These are phyloP conservation scores for Seminavis robusta DNA, from an alignment of 108 stramenopile species.

Conservation along the genomic window DNA sequence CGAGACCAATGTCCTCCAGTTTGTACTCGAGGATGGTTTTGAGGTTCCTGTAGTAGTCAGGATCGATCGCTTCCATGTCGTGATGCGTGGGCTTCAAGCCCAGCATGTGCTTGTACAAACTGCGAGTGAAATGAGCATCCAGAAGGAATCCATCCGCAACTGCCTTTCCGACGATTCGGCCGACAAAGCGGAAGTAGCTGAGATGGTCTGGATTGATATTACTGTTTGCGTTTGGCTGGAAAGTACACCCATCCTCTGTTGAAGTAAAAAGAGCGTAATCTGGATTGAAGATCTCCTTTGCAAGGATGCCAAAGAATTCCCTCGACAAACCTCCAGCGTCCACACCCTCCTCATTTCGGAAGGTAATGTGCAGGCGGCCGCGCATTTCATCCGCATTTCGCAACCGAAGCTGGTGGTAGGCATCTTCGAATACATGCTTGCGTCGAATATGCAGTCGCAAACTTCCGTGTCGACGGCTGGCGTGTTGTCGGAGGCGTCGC, in stretches of 20 bases:
- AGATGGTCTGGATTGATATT: slow-evolving; percentile 94
- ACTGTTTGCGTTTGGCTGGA: slow-evolving; percentile 96
- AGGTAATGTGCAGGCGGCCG: slow-evolving; percentile 92
- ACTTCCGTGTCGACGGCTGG: slow-evolving; percentile 82
- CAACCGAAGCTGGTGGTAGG: slow-evolving; percentile 90
- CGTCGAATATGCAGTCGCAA: slow-evolving; percentile 85
- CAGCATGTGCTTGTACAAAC: slow-evolving; percentile 98
- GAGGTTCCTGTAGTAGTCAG: slow-evolving; percentile 96
- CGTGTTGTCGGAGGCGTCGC: slow-evolving; percentile 80
- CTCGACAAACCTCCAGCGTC: slow-evolving; percentile 97
- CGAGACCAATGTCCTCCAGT: slow-evolving; percentile 91
- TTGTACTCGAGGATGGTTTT: slow-evolving; percentile 90
- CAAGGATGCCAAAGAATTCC: slow-evolving; percentile 96
- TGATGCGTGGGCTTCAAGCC: slow-evolving; percentile 88
- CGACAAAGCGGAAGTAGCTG: slow-evolving; percentile 95
- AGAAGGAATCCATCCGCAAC: slow-evolving; percentile 95
- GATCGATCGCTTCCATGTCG: slow-evolving; percentile 98
- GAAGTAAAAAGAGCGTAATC: slow-evolving; percentile 96
- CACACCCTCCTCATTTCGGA: slow-evolving; percentile 95
- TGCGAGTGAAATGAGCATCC: slow-evolving; percentile 97
- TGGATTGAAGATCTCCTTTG: slow-evolving; percentile 98
- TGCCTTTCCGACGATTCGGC: slow-evolving; percentile 97
- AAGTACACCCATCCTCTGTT: slow-evolving; percentile 95
- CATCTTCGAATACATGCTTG: slow-evolving; percentile 92
- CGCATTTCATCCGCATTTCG: slow-evolving; percentile 96